Base-by-base conservation (phyloP, 1,284 basidiomycete genomes). In the Cystobasidium pallidum region DNA sequence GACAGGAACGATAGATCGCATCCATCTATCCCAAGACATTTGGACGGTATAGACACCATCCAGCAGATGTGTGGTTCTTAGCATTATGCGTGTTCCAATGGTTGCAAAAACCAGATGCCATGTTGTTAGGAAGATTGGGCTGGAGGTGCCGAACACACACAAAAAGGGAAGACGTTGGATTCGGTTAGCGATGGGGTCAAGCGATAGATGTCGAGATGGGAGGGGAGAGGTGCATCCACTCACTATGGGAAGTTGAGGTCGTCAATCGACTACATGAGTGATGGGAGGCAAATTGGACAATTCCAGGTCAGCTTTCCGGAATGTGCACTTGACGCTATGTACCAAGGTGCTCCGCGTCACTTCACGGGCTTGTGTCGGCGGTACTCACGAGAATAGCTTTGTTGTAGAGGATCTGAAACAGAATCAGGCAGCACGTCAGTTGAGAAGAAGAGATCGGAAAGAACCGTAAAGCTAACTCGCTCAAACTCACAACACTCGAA, bases 31-130 rank as follows among this genome's bases (percentile, higher is more conserved):
- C 77, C 78, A 78, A 59, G 68, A 72, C 78, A 79, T 79, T 59
- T 76, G 74, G 0, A 78, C 75, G 66, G 79, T 78, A 52, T 77
- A 66, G 1, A 83, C 77, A 32, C 82, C 82, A 61, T 83, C 81
- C 51, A 83, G 78, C 47, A 83, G 77, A 73, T 80, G 80, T 21
- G 82, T 83, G 72, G 79, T 81, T 51, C 79, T 76, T 8, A 80
- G 77, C 39, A 83, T 76, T 15, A 83, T 61, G 11, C 82, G 78
- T 19, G 81, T 81, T 7, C 82, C 82, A 73, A 82, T 77, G 11
- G 82, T 82, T 26, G 82, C 82, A 73, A 82, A 82, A n/a, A 80
- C 77, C 74, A 83, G 78, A 77, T 83, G 82, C 78, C 81, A 83
- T 49, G 78, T 78, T 15, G 81, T 82, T 41, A 83, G 79, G 77